Base-by-base conservation (phyloP, 2,329 filamentous ascomycete species). In the Trichophyton simii region DNA sequence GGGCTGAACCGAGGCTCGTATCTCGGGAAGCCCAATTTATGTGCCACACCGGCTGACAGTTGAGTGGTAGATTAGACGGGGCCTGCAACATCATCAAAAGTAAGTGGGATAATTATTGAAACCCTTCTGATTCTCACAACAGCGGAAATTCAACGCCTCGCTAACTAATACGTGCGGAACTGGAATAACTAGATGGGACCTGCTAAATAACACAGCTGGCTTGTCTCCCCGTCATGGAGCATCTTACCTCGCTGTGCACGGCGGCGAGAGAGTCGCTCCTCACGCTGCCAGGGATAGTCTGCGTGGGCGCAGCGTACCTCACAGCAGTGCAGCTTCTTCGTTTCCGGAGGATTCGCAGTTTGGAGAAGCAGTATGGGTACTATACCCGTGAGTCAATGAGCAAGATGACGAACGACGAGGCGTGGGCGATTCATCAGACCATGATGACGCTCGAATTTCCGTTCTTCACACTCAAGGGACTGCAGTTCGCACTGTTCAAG, bases 401-500 rank as follows among this genome's bases (percentile, higher is more conserved):
- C n/a, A 72, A 71, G 3, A 83, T 83, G 82, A 83, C 80, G 1
- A 76, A 77, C 36, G 71, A 78, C 28, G 76, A 84, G 54, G 81
- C 82, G 1, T 80, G 73, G 62, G 68, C 75, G 46, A 83, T 85
- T 57, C 72, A 79, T 42, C 72, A 70, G 58, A 71, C 72, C 20
- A 60, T 83, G 1, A 69, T 72, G 1, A 72, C 79, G 58, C 71
- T 80, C 2, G 83, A 86, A 65, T 86, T 86, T 64, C 83, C 83
- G 0, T 78, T 75, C 57, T 75, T 78, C 0, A 78, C 73, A 60
- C 68, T 75, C 11, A 82, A 79, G 58, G 75, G 80, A 1, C 70
- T 84, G 3, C 78, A 83, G 61, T 84, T 85, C 68, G 82, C 83
- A 0, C 73, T 86, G 4, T 83, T 85, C 68, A 80, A 79, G 71